These are phyloP conservation scores for Penicillium lividum DNA, from an alignment of 495 filamentous ascomycete genomes.

Conservation along the genomic window DNA sequence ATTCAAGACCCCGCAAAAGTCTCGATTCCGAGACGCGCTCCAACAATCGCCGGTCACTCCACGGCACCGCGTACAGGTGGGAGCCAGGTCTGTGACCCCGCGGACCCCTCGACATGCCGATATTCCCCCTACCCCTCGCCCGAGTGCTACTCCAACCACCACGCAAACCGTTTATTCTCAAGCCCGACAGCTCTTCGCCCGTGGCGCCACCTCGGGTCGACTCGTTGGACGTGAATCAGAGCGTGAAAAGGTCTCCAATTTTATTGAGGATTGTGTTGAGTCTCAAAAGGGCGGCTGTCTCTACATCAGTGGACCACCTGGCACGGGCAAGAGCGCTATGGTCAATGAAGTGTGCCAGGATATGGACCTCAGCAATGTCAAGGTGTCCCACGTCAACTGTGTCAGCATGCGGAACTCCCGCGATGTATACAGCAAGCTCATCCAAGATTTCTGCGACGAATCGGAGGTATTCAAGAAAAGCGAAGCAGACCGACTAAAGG, in stretches of 20 bases:
- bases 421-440: slow-evolving; percentile 76
- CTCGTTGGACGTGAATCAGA: slow-evolving; percentile 85
- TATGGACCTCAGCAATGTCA: slow-evolving; percentile 51
- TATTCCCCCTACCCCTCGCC: slow-evolving; percentile 53
- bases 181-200: slow-evolving; percentile 83
- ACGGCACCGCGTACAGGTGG: slow-evolving; percentile 64
- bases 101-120: slow-evolving; percentile 48
- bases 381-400: slow-evolving; percentile 85
- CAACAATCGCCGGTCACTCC: slow-evolving; percentile 67
- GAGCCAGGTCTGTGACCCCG: slow-evolving; percentile 66
- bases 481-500: slow-evolving; percentile 58
- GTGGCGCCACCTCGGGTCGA: slow-evolving; percentile 70
- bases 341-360: slow-evolving; percentile 74
- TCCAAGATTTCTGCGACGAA: slow-evolving; percentile 62
- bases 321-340: slow-evolving; percentile 95
- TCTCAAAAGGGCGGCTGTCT: slow-evolving; percentile 74
- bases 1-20: slow-evolving; percentile 59
- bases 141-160: slow-evolving; percentile 56
- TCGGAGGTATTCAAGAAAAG: slow-evolving; percentile 58
- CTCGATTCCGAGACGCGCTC: slow-evolving; percentile 65
- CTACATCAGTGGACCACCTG: slow-evolving; percentile 94
- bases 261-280: slow-evolving; percentile 65
- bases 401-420: slow-evolving; percentile 86
- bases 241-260: slow-evolving; percentile 64
- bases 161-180: slow-evolving; percentile 76